Conservation (phyloP, 768 basidiomycete genomes). For the Tulasnella sp. region DNA sequence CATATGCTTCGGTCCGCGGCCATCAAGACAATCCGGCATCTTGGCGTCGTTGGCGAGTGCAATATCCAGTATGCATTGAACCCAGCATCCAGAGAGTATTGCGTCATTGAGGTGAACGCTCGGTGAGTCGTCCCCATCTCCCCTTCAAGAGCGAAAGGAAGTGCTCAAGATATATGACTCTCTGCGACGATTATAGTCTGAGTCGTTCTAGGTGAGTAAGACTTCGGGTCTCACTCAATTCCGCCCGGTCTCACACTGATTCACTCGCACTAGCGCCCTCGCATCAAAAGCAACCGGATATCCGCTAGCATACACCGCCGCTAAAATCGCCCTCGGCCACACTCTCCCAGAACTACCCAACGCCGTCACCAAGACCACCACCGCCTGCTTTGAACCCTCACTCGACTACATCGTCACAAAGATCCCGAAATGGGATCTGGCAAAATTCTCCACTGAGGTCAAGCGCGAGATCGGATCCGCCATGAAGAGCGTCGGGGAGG, state of each 20-base stretch:
- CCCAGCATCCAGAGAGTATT: constrained; percentile 84
- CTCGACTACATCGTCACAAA: constrained; percentile 99
- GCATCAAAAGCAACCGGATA: constrained; percentile 99
- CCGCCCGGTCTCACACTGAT: not conserved
- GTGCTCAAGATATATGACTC: not conserved
- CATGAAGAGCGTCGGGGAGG: constrained; percentile 99
- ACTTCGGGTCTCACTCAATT: constrained; percentile 22
- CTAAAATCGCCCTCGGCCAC: constrained; percentile 95
- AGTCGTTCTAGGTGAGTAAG: constrained; percentile 63
- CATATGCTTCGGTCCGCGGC: constrained; percentile 98
- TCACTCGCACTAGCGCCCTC: constrained; percentile 49
- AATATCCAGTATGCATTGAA: constrained; percentile 98
- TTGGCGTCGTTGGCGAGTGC: constrained; percentile 88
- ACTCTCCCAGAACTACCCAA: constrained; percentile 97
- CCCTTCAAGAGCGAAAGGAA: not conserved
- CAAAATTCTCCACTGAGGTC: constrained; percentile 87
- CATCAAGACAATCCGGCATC: constrained; percentile 85
- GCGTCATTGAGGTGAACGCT: constrained; percentile 97
- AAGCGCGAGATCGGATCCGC: constrained; percentile 90
- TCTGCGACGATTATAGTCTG: constrained; percentile 33
- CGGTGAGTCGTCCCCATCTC: constrained; percentile 37
- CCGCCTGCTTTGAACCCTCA: constrained; percentile 97
- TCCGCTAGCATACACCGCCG: constrained; percentile 96
- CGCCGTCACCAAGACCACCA: constrained; percentile 98
- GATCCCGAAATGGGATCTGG: constrained; percentile 99